These are phyloP conservation scores for Xylaria multiplex DNA, from an alignment of 2,329 filamentous ascomycete genomes.

Conservation along the genomic window DNA sequence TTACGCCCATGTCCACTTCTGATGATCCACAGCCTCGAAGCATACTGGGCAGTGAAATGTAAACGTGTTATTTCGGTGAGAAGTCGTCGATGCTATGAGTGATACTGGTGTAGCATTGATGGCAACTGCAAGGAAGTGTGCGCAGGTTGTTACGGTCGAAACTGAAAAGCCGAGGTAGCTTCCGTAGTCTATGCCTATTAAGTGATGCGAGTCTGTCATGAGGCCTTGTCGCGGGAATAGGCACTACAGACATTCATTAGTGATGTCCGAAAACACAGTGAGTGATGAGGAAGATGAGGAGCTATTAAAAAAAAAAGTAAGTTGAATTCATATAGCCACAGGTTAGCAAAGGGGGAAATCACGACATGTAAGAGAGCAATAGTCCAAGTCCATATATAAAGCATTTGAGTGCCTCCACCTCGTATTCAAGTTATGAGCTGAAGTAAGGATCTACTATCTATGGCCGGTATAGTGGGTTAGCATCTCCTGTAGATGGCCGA, in stretches of 20 bases:
- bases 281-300: not conserved
- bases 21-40: constrained; percentile 1
- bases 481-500: constrained; percentile 16
- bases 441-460: constrained; percentile 28
- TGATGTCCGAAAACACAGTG: not conserved
- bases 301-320: not conserved
- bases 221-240: not conserved
- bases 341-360: not conserved
- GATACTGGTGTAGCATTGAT: constrained; percentile 1
- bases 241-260: not conserved
- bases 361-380: not conserved
- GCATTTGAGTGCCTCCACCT: constrained; percentile 21
- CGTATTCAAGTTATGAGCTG: constrained; percentile 28
- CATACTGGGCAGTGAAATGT: not conserved
- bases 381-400: constrained; percentile 23
- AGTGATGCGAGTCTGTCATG: not conserved
- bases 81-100: not conserved
- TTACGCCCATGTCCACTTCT: constrained; percentile 3
- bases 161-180: constrained; percentile 3
- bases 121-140: constrained; percentile 1
- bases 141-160: not conserved
- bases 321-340: constrained; percentile 1
- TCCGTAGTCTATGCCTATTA: constrained; percentile 1
- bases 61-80: not conserved
- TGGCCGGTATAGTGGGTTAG: constrained; percentile 13